Evolutionary conservation across 2,329 filamentous ascomycete species (phyloP), one percentile per base, ranked within the genome.

Genomic region (Paecilomyces fulvus): DNA sequence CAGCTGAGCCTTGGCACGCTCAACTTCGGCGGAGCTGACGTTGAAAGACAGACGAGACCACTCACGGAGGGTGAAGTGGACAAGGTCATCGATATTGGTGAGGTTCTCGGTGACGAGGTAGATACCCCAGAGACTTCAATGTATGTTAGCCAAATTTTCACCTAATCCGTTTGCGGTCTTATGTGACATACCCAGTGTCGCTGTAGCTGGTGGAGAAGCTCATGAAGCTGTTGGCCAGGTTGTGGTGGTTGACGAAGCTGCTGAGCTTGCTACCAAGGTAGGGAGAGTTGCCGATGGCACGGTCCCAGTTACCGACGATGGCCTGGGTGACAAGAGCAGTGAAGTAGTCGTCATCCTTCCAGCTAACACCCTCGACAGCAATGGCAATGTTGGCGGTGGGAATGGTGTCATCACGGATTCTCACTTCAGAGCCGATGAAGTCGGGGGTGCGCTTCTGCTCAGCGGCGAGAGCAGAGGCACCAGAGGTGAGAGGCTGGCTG

Each of bases 131-230:
- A 99, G 90, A 83, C 94, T 96, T 68, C 25, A 50, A 14, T 17
- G 20, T 46, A 52, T 56, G 53, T 74, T 64, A 70, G 67, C 12
- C 46, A 49, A 28, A 9, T 17, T 8, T 37, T 17, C 17, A n/a
- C 4, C 7, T 17, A n/a, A 37, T n/a, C 6, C 6, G 33, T 17
- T 17, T 43, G 14, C 5, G 5, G 0, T 9, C n/a, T 43, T 6
- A 43, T 20, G 14, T 43, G 14, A 74, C 86, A 77, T 84, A 96
- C 91, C 92, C 94, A 74, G 94, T 99, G 77, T 99, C 94, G 73
- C 92, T 97, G 81, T 99, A 99, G 83, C 90, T 96, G 65, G 94
- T 99, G 64, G 92, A 96, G 81, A 99, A 99, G 81, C 90, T 95
- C 95, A 99, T 99, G 84, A 96, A 99, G 85, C 92, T 96, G 82